Base-by-base conservation (phyloP, 1,284 basidiomycete species). In the Malassezia sympodialis region DNA sequence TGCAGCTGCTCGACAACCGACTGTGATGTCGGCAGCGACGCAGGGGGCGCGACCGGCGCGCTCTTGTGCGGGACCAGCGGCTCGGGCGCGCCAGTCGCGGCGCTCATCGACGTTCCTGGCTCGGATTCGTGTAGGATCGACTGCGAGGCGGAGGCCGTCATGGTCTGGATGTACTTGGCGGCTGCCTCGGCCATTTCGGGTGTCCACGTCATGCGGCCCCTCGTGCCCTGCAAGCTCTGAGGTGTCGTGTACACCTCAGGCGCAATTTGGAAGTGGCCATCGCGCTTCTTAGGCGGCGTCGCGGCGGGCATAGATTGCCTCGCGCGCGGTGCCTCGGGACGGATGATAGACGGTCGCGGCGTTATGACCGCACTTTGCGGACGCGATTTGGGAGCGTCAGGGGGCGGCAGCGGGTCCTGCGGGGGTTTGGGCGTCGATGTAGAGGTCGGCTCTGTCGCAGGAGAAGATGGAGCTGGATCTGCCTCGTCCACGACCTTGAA, bases 231-330 rank as follows among this genome's bases (percentile, higher is more conserved):
- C 34, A 52, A 15, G 26, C 27, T 35, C 21, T 42, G 39, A 28
- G 55, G 55, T 32, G 55, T 57, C n/a, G 55, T 57, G 40, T 57
- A 57, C 37, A 57, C 48, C 27, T 57, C 55, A 7, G 55, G 24
- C 15, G 55, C 55, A 23, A 57, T 32, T 4, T 43, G 44, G 40
- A 51, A 57, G 24, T 49, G 46, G 11, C 30, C 23, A 4, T 42
- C 28, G 21, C 37, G 2, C 7, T 27, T n/a, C 23, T 10, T 15
- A 11, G 19, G 26, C n/a, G 43, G 43, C 17, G 26, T 24, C 10
- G 35, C 23, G 3, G 46, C 37, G 12, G 40, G 42, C 48, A 45
- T 30, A 17, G 48, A 39, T 8, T 12, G 15, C 37, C 37, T 42
- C 0, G 27, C 27, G 10, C 27, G 28, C 23, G 14, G 37, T 24